A percentile compares a stretch with the other conserved stretches of the same genome.
Conservation (phyloP, 2,329 filamentous ascomycete species). For the Penicillium sp. region DNA sequence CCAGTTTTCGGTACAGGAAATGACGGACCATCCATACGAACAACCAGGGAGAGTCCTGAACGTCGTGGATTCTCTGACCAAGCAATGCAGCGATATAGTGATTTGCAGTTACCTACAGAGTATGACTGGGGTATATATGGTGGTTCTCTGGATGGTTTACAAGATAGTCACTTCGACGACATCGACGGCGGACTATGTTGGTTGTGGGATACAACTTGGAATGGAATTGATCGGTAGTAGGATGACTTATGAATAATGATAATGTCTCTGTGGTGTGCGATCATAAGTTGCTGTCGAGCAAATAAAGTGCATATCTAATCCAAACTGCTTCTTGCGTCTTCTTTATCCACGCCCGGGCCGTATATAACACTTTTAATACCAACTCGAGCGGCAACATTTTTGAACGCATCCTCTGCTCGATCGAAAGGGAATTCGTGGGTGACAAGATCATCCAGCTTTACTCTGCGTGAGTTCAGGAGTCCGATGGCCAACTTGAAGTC, state of each 20-base stretch:
- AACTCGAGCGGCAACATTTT: constrained; percentile 75
- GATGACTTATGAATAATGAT: too few species aligned
- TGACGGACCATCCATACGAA: too few species aligned
- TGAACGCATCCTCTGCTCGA: constrained; percentile 78
- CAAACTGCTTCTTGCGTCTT: constrained; percentile 14
- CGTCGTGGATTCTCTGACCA: neutral
- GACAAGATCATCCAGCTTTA: constrained; percentile 73
- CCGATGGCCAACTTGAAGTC: constrained; percentile 80
- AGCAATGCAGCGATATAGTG: neutral
- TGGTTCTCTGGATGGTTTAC: neutral
- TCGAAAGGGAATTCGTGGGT: constrained; percentile 71
- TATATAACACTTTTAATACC: constrained; percentile 44
- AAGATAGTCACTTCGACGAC: too few species aligned
- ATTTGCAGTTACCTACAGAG: constrained; percentile 4
- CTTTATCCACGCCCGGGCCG: constrained; percentile 26
- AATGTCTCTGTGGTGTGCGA: too few species aligned
- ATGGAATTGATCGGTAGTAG: too few species aligned
- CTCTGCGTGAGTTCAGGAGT: constrained; percentile 60
- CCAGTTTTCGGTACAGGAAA: constrained; percentile 12
- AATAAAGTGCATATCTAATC: too few species aligned
- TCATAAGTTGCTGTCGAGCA: too few species aligned
- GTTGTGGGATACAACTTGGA: constrained; percentile 33
- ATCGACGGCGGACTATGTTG: constrained; percentile 33
- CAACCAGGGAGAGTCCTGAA: neutral
- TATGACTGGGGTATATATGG: constrained; percentile 11